Conservation (phyloP, 208 protist species). For the Leishmania tarentolae region DNA sequence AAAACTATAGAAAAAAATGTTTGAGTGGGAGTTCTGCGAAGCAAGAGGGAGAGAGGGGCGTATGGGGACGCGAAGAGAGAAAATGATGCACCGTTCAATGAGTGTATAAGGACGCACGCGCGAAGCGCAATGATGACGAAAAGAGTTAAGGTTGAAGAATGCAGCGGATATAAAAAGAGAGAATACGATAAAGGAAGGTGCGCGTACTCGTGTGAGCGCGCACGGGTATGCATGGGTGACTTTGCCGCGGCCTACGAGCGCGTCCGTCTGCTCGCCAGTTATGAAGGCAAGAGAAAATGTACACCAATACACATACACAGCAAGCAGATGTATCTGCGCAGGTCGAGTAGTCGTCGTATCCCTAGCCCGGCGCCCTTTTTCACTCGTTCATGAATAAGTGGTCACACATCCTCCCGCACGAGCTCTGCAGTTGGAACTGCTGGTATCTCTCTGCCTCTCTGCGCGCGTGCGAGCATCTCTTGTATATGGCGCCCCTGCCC, state of each 20-base stretch:
- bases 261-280: neutral
- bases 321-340: neutral
- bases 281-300: neutral
- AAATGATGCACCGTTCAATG: no score
- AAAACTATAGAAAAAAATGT: neutral
- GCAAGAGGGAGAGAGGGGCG: neutral
- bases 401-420: no score
- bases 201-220: neutral
- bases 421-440: neutral
- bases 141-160: neutral
- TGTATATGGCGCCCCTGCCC: neutral
- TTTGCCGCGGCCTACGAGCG: neutral
- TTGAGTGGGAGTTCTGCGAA: neutral
- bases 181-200: neutral
- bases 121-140: no score
- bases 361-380: neutral
- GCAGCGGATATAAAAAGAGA: constrained; percentile 2
- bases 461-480: neutral
- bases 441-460: no score
- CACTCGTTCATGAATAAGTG: no score
- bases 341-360: neutral
- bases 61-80: neutral
- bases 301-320: neutral
- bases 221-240: neutral
- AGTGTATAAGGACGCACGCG: no score